phyloP scores from a whole-genome alignment of 768 basidiomycete species.

The Tricholoma bakamatsutake region DNA sequence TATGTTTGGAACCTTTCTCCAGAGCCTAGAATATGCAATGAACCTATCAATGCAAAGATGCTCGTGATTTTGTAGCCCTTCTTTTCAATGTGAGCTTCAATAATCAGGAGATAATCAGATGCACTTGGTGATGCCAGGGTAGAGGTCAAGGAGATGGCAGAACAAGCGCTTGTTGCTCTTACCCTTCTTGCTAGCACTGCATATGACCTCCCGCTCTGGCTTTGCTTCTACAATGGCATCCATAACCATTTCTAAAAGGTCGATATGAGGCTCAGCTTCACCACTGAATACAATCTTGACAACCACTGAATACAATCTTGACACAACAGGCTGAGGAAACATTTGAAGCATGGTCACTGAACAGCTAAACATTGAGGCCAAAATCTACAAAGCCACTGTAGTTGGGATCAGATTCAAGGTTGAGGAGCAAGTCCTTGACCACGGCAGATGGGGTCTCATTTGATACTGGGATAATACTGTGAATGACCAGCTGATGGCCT shows the following conservation, averaged over 20 bases:
- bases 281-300: not conserved
- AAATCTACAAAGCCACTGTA: not conserved
- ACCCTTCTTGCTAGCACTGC: not conserved
- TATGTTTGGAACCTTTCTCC: too few species aligned
- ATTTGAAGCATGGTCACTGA: not conserved
- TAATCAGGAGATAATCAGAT: too few species aligned
- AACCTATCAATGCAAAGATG: too few species aligned
- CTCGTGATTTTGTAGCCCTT: conserved; percentile 1
- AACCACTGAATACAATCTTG: not conserved
- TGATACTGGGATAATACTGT: not conserved
- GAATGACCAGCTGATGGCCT: not conserved
- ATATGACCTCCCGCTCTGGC: conserved; percentile 4
- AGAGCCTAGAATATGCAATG: too few species aligned
- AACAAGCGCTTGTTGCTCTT: too few species aligned
- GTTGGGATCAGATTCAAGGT: not conserved
- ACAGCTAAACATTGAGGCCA: not conserved
- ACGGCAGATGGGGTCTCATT: not conserved
- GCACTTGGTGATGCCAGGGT: too few species aligned
- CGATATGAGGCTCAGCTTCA: not conserved
- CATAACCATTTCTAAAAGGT: conserved; percentile 1
- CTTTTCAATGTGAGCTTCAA: not conserved
- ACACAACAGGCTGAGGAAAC: not conserved
- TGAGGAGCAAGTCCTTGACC: not conserved
- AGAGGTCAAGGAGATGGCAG: too few species aligned
- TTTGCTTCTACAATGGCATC: not conserved